These are phyloP conservation scores for Magnaporthales sp. DNA, from an alignment of 2,329 filamentous ascomycete genomes.

Conservation along the genomic window DNA sequence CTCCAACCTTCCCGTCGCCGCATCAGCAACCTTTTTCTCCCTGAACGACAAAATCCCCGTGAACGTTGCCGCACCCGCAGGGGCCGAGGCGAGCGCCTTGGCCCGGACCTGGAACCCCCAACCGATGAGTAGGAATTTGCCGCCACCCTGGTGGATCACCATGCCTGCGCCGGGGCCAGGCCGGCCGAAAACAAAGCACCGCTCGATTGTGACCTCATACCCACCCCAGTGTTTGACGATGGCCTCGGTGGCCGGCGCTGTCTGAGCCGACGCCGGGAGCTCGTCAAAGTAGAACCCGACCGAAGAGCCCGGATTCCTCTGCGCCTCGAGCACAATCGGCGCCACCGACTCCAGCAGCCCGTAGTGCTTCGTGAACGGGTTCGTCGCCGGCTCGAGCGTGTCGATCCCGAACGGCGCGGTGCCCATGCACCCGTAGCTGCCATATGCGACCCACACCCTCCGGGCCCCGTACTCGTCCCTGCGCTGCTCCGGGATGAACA, in stretches of 20 bases:
- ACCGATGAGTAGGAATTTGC: constrained; percentile 26
- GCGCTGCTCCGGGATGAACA: constrained; percentile 44
- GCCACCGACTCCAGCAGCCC: constrained; percentile 15
- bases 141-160: constrained; percentile 25
- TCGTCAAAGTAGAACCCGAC: constrained; percentile 25
- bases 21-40: constrained; percentile 21
- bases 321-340: constrained; percentile 22
- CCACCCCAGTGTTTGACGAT: constrained; percentile 18
- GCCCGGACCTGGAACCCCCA: constrained; percentile 20
- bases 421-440: constrained; percentile 21
- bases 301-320: constrained; percentile 20
- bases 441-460: constrained; percentile 30
- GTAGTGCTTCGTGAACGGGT: constrained; percentile 26
- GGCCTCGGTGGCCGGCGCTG: background rate
- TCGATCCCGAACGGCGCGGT: constrained; percentile 24
- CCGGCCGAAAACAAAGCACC: constrained; percentile 31
- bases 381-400: constrained; percentile 14
- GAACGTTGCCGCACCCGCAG: constrained; percentile 20
- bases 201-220: constrained; percentile 23
- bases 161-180: constrained; percentile 27
- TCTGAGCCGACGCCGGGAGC: background rate
- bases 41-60: constrained; percentile 25
- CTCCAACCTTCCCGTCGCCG: constrained; percentile 11
- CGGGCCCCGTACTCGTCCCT: constrained; percentile 35
- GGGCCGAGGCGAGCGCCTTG: constrained; percentile 8